Base-by-base conservation (phyloP, 495 filamentous ascomycete species). In the Aspergillus saccharolyticus region DNA sequence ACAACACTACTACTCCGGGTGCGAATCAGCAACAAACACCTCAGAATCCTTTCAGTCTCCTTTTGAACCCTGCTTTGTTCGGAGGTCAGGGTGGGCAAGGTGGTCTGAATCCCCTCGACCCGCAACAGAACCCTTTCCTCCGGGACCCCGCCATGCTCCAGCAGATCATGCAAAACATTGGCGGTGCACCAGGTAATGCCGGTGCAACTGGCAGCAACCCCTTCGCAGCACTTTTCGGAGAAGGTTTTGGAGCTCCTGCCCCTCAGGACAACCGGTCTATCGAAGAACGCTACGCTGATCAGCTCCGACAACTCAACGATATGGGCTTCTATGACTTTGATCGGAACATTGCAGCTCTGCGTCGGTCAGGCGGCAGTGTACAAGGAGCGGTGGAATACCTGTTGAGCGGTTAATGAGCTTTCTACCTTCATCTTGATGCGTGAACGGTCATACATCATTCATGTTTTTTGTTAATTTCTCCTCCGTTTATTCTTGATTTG, bases 251-350 rank as follows among this genome's bases (percentile, higher is more conserved):
- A 42, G 72, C 71, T 4, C 71, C 74, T 25, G 70, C 73, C n/a
- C 65, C 67, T 12, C 65, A 76, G 5, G 95, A 97, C 70, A 93
- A 79, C 65, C 80, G 92, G 57, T 91, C 94, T 17, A 94, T 93
- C 0, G 95, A 97, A 78, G 95, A 97, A 67, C 78, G 89, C 60
- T 99, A 96, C 60, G 91, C 87, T 7, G 85, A 88, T 15, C 95
- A 99, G 67, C 75, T 99, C 48, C 80, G 90, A 47, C 93, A 97
- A 68, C 74, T 99, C 60, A 97, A 99, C 68, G 94, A 97, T 53
- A 99, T 99, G 95, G 95, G 95, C 4, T 97, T 99, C 70, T 96
- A 84, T 67, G 94, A 99, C 62, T 97, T 97, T 66, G 92, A 97
- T 54, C 70, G 87, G 66, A 99, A 99, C 60, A 83, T 99, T 42